phyloP scores from a whole-genome alignment of 306 rosid genomes.

The Inga laurina region DNA sequence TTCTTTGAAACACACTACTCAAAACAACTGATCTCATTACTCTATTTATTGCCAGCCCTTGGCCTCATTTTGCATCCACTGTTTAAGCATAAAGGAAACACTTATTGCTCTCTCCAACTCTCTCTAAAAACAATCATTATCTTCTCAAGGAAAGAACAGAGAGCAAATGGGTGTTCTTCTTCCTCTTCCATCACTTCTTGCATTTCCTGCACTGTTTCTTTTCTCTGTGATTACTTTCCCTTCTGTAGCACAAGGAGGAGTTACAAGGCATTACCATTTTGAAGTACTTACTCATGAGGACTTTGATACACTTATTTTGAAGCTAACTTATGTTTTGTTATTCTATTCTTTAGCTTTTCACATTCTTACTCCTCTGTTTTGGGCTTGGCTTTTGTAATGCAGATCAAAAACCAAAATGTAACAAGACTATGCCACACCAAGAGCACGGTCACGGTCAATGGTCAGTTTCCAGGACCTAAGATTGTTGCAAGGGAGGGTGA shows the following conservation, averaged over 20 bases:
- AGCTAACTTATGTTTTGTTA: neutral
- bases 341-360: neutral
- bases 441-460: constrained; percentile 68
- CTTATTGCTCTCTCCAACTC: neutral
- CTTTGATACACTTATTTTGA: neutral
- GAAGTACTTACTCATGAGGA: constrained; percentile 40
- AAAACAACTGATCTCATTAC: constrained; percentile 24
- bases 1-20: constrained; percentile 31
- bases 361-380: neutral
- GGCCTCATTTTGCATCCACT: constrained; percentile 10
- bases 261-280: constrained; percentile 66
- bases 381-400: constrained; percentile 1
- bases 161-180: constrained; percentile 41
- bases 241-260: constrained; percentile 45
- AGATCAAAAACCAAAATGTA: constrained; percentile 58
- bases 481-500: constrained; percentile 78
- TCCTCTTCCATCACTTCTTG: constrained; percentile 4
- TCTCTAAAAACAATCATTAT: neutral
- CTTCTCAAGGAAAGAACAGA: neutral
- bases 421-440: constrained; percentile 67
- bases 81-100: constrained; percentile 10
- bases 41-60: constrained; percentile 29
- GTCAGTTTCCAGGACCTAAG: constrained; percentile 76
- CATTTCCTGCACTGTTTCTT: constrained; percentile 31
- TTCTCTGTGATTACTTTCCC: constrained; percentile 34